Base-by-base conservation (phyloP, 1,139 yeast genomes). In the Candida buenavistaensis region DNA sequence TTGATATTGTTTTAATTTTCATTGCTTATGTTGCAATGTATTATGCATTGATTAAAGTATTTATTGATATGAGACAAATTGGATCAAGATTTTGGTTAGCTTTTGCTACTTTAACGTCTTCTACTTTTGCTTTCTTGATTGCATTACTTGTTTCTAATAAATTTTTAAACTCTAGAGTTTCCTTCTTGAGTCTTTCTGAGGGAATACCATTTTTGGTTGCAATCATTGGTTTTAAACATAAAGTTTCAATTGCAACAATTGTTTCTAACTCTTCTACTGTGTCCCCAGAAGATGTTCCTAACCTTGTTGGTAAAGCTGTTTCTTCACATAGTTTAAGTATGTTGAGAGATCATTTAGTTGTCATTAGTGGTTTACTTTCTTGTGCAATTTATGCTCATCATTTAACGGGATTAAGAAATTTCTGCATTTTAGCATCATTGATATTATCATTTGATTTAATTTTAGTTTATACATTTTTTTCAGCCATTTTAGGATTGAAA, bases 181-280 rank as follows among this genome's bases (percentile, higher is more conserved):
- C 96, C 5, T 70, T 88, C 39, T 66, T 86, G 41, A 80, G 89
- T 42, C 70, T 92, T 48, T 78, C 92, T 36, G 97, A 92, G 66
- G 97, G 97, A 9, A 67, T 92, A 33, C 98, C 98, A 16, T 92
- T 92, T 60, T 72, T 92, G 51, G 96, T 90, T 14, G 92, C 96
- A 16, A 82, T 90, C 7, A 80, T 92, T 52, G 98, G 98, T 1
- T 92, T 92, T 63, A 90, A 89, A 54, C 88, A 87, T 58, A 89
- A 92, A 54, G 78, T 88, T 17, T 72, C 81, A 19, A 74, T 90
- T 47, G 86, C 97, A 1, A 71, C 81, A 19, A 73, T 78, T 34
- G 82, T 84, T 24, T 59, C 82, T 52, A 58, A 60, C 37, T 68
- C 68, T 36, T 62, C 71, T 32, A 46, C 61, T 10, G 52, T 62